Base-by-base conservation (phyloP, 192 early-diverging fungal species). In the Podila epicladia region DNA sequence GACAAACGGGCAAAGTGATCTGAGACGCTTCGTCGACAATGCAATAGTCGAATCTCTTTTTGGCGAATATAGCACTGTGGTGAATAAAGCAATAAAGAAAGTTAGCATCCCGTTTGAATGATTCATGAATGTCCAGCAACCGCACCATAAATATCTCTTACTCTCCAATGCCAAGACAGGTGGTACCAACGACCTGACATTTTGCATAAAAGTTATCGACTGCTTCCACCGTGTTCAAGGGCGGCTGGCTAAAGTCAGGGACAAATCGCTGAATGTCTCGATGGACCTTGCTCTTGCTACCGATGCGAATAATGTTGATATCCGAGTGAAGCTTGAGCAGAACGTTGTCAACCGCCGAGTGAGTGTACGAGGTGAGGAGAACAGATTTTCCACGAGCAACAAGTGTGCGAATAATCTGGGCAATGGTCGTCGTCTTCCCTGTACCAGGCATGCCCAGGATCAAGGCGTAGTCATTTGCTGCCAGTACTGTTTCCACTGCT, bases 381-480 rank as follows among this genome's bases (percentile, higher is more conserved):
- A 99, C 93, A 2, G 91, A 85, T 60, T 97, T 95, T 9, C 92
- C 91, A 20, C 72, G 77, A 5, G 50, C 45, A 17, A 95, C 89
- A 12, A 99, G 83, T 19, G 86, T 82, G 20, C 88, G 82, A 22
- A 97, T 93, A 20, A 97, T 88, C 31, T 91, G 83, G 0, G 94
- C 91, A 58, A 96, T 96, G 0, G 95, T 96, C 2, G 94, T 96
- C 0, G 96, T 97, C 76, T 99, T 99, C 49, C 97, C 97, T 1
- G 97, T 97, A 4, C 97, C 97, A 0, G 97, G 97, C 97, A 98
- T 98, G 17, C 97, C 97, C 31, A 97, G 83, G 51, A 99, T 93
- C 38, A 99, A 79, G 12, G 93, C 86, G 85, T 98, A 99, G 69
- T 99, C 97, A 55, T 89, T 75, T 1, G 93, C 94, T 55, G 80